Base-by-base conservation (phyloP, 352 stramenopile species). In the Phytophthora tentaculata region DNA sequence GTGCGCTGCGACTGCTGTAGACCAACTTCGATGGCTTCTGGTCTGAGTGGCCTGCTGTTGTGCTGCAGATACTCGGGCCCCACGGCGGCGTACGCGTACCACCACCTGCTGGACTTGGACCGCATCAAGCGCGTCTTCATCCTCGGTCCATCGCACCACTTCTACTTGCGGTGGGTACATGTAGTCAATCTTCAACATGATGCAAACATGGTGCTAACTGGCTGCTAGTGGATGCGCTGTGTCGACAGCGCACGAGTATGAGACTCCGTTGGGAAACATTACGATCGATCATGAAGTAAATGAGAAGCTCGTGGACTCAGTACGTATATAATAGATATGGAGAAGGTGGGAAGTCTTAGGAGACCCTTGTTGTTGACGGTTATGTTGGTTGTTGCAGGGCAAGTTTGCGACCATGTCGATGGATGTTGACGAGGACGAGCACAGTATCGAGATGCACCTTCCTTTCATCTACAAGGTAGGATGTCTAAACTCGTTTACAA, bases 391-490 rank as follows among this genome's bases (percentile, higher is more conserved):
- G 37, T 8, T 43, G 20, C 55, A 90, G 82, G 85, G 84, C 24
- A 91, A 91, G 51, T 94, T 94, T 63, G 69, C 71, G 20, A 89
- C 74, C 61, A 93, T 95, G 84, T 86, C 84, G 28, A 79, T 92
- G 57, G 80, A 84, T 49, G 88, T 97, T 5, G 97, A 99, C 67
- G 96, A 99, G 65, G 82, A 97, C 41, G 97, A 99, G 74, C 96
- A 98, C 75, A 98, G 91, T 52, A 98, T 98, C 53, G 97, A 99
- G 77, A 98, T 99, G 96, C 96, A 99, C 61, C 90, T 99, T 65
- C 97, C 97, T 16, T 99, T 95, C 64, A 90, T 98, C 60, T 81
- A 84, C 64, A 97, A 98, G 75, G 84, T 95, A 8, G n/a, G 54
- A 29, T 41, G 14, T 9, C 44, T 8, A 8, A 26, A 50, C 19